Percentiles rank a stretch among this genome's conserved stretches.
Evolutionary conservation across 2,329 filamentous ascomycete species (phyloP).

Genomic region (Pseudonectria buxi): DNA sequence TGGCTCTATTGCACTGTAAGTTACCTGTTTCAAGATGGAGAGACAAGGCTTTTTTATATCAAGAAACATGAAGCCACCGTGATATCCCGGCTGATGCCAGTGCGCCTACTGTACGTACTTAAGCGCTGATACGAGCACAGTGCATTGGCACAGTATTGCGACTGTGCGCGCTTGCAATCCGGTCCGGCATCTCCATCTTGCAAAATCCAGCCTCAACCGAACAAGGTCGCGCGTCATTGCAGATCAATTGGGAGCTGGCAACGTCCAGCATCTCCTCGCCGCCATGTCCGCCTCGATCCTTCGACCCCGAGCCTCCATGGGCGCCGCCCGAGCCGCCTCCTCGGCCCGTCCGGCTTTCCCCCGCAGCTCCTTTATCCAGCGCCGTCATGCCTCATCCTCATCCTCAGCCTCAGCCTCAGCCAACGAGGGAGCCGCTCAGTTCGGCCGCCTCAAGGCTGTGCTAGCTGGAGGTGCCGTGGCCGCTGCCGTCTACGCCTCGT

Average conservation of each 20-base stretch:
- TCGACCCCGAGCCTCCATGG: slow-evolving; percentile 16
- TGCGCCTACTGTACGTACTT: too few relatives aligned
- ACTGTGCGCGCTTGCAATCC: slow-evolving; percentile 13
- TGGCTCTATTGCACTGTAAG: too few relatives aligned
- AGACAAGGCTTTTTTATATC: too few relatives aligned
- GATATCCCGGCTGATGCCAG: too few relatives aligned
- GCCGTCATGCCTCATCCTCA: slow-evolving; percentile 28
- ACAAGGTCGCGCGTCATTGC: slow-evolving; percentile 14
- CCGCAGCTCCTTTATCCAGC: slow-evolving; percentile 14
- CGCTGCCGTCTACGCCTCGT: slow-evolving; percentile 41
- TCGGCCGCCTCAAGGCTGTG: slow-evolving; percentile 27
- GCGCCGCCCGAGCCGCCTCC: slow-evolving; percentile 12
- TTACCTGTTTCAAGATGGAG: too few relatives aligned
- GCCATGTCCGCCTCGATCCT: slow-evolving; percentile 20
- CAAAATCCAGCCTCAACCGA: slow-evolving; percentile 24
- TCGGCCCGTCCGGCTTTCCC: slow-evolving; percentile 13
- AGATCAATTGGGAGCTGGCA: slow-evolving; percentile 25
- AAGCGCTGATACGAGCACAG: too few relatives aligned
- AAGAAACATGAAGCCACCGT: too few relatives aligned
- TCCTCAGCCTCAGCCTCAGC: slow-evolving; percentile 18
- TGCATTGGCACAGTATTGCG: slow-evolving; percentile 12
- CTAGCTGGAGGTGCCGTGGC: slow-evolving; percentile 36
- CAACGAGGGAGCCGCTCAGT: slow-evolving; percentile 19
- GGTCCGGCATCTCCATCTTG: slow-evolving; percentile 8
- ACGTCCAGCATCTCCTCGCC: slow-evolving; percentile 20